phyloP scores from a whole-genome alignment of 345 rosid genomes.

The Hypericum perforatum region DNA sequence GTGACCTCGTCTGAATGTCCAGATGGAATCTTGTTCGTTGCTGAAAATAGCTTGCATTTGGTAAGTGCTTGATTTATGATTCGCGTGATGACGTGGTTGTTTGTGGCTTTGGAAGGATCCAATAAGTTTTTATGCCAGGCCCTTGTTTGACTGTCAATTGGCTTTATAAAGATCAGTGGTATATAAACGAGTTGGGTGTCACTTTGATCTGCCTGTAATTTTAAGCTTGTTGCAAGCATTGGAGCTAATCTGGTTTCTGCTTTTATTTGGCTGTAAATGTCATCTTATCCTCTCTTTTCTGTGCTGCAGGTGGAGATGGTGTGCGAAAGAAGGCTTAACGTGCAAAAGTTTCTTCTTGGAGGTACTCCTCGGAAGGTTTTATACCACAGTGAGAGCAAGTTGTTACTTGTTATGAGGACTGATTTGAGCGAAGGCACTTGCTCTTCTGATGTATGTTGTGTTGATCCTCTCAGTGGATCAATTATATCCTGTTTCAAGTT shows the following conservation, averaged over 20 bases:
- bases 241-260: conserved; percentile 1
- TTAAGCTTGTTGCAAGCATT: no score
- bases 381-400: conserved; percentile 81
- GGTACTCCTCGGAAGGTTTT: conserved; percentile 92
- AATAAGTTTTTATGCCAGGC: neutral
- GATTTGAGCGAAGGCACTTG: conserved; percentile 48
- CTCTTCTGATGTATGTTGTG: conserved; percentile 76
- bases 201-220: no score
- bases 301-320: conserved; percentile 86
- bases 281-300: conserved; percentile 10
- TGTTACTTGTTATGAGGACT: conserved; percentile 88
- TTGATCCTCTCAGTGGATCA: conserved; percentile 78
- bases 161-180: no score
- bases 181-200: no score
- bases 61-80: conserved; percentile 26
- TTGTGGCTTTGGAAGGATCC: neutral
- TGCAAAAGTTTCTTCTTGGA: conserved; percentile 86
- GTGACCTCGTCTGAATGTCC: conserved; percentile 89
- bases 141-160: no score
- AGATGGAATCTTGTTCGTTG: conserved; percentile 80
- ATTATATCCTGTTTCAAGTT: conserved; percentile 60
- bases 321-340: conserved; percentile 76
- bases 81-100: neutral
- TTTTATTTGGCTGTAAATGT: conserved; percentile 11
- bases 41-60: conserved; percentile 90